Conservation (phyloP, 805 yeast species). For the Lipomyces kockii region DNA sequence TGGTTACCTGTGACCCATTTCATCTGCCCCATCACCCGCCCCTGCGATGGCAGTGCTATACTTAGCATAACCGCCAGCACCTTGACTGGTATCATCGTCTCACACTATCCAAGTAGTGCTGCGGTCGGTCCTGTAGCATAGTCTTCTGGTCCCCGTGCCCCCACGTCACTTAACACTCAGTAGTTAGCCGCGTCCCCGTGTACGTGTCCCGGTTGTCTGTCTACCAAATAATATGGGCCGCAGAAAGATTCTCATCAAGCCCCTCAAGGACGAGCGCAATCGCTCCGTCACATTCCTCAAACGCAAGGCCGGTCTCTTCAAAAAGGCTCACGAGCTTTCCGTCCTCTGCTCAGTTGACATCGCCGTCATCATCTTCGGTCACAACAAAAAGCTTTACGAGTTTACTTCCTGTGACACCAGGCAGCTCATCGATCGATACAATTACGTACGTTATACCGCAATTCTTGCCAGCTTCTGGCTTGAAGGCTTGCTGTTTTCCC, state of each 20-base stretch:
- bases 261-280: constrained; percentile 87
- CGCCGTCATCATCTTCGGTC: constrained; percentile 85
- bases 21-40: background rate
- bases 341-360: constrained; percentile 91
- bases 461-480: constrained; percentile 6
- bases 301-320: constrained; percentile 89
- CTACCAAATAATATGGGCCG: constrained; percentile 71
- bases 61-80: constrained; percentile 23
- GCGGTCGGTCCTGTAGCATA: background rate
- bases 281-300: constrained; percentile 76
- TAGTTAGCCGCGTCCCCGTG: background rate
- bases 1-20: background rate
- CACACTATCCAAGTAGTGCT: background rate
- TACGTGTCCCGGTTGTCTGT: background rate
- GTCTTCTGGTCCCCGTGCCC: background rate
- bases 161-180: background rate
- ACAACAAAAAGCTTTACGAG: constrained; percentile 78
- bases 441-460: constrained; percentile 31
- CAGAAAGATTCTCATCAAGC: constrained; percentile 92
- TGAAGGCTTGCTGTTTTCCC: background rate
- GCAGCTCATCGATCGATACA: constrained; percentile 53
- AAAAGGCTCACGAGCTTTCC: constrained; percentile 80
- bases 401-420: constrained; percentile 73
- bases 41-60: constrained; percentile 7
- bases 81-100: background rate